phyloP scores from a whole-genome alignment of 2,329 filamentous ascomycete species.

The Paradendryphiella salina region DNA sequence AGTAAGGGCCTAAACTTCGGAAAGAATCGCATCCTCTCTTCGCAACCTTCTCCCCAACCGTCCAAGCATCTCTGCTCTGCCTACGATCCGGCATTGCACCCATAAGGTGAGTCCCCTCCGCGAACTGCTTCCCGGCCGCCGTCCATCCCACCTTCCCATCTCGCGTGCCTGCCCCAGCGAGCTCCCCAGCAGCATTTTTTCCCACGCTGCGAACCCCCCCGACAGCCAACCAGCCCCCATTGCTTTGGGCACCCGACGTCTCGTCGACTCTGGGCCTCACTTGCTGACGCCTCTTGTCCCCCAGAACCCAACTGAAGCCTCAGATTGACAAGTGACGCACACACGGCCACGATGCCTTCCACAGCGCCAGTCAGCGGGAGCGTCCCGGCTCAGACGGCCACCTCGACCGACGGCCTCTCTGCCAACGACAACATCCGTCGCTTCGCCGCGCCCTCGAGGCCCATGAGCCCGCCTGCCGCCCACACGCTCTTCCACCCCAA shows the following conservation, averaged over 20 bases:
- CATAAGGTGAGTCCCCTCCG: slow-evolving; percentile 33
- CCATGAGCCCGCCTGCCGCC: slow-evolving; percentile 81
- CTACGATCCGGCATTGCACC: slow-evolving; percentile 24
- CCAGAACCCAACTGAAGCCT: slow-evolving; percentile 12
- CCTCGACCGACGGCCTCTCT: slow-evolving; percentile 53
- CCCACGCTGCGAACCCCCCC: slow-evolving; percentile 26
- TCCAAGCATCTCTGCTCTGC: slow-evolving; percentile 28
- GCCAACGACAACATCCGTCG: slow-evolving; percentile 99
- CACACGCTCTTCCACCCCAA: slow-evolving; percentile 98
- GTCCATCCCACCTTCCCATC: slow-evolving; percentile 17
- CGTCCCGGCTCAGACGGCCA: too few species aligned
- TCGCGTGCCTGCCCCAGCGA: slow-evolving; percentile 24
- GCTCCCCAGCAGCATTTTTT: slow-evolving; percentile 25
- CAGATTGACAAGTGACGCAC: slow-evolving; percentile 24
- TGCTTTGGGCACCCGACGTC: too few species aligned
- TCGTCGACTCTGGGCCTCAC: too few species aligned
- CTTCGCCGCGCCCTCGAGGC: slow-evolving; percentile 89
- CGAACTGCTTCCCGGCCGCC: slow-evolving; percentile 14
- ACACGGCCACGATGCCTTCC: slow-evolving; percentile 50
- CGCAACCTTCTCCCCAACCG: slow-evolving; percentile 35
- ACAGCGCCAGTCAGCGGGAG: slow-evolving; percentile 45
- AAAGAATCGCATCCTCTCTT: slow-evolving; percentile 29
- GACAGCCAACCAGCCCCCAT: slow-evolving; percentile 23
- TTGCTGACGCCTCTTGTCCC: slow-evolving; percentile 19
- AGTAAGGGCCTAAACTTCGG: slow-evolving; percentile 37